Conservation (phyloP, 1,139 yeast species). For the Hansenula anomala region DNA sequence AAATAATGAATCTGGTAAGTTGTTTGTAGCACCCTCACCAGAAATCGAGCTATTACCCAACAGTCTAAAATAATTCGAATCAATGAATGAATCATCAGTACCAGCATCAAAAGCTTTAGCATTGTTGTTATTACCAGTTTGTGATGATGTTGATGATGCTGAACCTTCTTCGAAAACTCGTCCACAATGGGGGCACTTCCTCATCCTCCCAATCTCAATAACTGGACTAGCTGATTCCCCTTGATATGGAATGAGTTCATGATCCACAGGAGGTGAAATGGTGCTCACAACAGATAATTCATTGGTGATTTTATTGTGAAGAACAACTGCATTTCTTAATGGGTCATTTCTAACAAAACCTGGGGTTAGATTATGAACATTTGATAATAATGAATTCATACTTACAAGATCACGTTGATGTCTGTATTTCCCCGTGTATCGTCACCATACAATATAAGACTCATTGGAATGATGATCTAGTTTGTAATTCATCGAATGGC, state of each 20-base stretch:
- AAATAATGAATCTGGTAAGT: slow-evolving; percentile 26
- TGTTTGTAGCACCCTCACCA: too few species aligned
- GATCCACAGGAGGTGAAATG: not conserved
- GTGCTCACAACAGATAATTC: not conserved
- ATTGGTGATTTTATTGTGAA: slow-evolving; percentile 1
- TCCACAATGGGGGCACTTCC: not conserved
- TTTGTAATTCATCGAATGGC: too few species aligned
- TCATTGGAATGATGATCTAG: too few species aligned
- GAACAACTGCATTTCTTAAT: not conserved
- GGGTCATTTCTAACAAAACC: not conserved
- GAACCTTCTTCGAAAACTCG: not conserved
- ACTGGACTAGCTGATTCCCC: too few species aligned
- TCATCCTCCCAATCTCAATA: not conserved
- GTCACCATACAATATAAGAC: not conserved
- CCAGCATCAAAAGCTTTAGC: too few species aligned
- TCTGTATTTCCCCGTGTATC: not conserved
- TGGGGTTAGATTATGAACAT: not conserved
- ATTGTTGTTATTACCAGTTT: not conserved
- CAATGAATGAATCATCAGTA: not conserved
- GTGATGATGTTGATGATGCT: not conserved
- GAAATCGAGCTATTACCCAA: not conserved
- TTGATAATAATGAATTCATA: not conserved
- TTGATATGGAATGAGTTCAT: not conserved
- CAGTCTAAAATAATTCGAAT: not conserved
- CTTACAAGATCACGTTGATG: not conserved